Percentiles rank a stretch among this genome's conserved stretches.
These are phyloP conservation scores for Globisporangium okanoganense DNA, from an alignment of 352 stramenopile species.

Conservation along the genomic window DNA sequence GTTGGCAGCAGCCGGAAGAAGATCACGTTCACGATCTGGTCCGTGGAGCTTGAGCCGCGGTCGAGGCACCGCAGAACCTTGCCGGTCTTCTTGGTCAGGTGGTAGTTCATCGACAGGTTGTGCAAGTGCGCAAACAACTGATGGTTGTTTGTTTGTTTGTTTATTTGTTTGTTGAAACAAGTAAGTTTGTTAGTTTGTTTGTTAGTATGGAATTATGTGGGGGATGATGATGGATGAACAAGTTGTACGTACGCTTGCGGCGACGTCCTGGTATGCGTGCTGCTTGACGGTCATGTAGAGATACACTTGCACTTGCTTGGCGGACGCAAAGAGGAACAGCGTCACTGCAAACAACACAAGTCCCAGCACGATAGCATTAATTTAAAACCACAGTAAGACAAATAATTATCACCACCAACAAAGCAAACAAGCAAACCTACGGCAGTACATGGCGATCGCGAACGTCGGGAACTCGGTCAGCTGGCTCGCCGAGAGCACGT, in stretches of 20 bases:
- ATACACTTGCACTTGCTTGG: slow-evolving; percentile 94
- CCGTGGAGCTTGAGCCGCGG: slow-evolving; percentile 77
- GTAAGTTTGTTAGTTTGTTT: neutral
- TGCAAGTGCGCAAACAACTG: slow-evolving; percentile 93
- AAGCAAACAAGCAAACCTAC: slow-evolving; percentile 17
- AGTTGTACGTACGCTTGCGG: slow-evolving; percentile 48
- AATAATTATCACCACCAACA: neutral
- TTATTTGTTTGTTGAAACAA: neutral
- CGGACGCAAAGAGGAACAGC: slow-evolving; percentile 67
- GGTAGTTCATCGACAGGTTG: slow-evolving; percentile 95
- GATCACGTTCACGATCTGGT: slow-evolving; percentile 95
- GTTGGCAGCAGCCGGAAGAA: slow-evolving; percentile 96
- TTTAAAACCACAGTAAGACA: too few relatives aligned
- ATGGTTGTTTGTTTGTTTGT: neutral
- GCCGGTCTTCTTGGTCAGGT: slow-evolving; percentile 96
- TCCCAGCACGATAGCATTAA: too few relatives aligned
- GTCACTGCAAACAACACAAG: slow-evolving; percentile 23
- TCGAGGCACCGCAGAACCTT: slow-evolving; percentile 93
- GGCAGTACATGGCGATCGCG: slow-evolving; percentile 58
- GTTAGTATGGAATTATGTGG: neutral
- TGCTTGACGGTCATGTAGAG: slow-evolving; percentile 95
- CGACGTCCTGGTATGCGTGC: slow-evolving; percentile 95
- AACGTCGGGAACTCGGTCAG: slow-evolving; percentile 37
- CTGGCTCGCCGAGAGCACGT: slow-evolving; percentile 38
- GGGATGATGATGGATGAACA: too few relatives aligned